phyloP scores from a whole-genome alignment of 441 rosid species.

The Populus hybrid region DNA sequence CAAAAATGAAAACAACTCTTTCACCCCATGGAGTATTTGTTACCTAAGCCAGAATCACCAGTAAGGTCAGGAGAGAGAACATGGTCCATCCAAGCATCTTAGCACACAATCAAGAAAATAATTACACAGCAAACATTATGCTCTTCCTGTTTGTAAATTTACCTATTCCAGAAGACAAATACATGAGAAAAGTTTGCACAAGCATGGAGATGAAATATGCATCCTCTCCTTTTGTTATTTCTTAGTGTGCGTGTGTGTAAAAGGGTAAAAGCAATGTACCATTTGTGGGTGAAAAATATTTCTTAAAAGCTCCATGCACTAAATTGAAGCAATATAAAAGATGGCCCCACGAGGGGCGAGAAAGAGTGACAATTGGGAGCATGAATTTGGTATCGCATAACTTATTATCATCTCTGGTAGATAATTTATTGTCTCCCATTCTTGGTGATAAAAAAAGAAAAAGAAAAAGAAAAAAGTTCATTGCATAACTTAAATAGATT shows the following conservation, averaged over 20 bases:
- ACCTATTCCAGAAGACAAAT: neutral
- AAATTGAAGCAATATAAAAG: neutral
- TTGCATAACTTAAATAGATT: neutral
- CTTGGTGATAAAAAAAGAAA: neutral
- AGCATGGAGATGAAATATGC: neutral
- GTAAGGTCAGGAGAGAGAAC: slow-evolving; percentile 11
- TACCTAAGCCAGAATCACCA: slow-evolving; percentile 43
- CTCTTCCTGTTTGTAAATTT: slow-evolving; percentile 1
- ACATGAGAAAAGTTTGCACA: neutral
- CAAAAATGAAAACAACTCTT: slow-evolving; percentile 69
- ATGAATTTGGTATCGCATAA: neutral
- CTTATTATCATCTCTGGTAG: neutral
- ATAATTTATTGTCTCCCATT: neutral
- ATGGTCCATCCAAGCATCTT: neutral
- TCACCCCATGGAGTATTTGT: slow-evolving; percentile 98
- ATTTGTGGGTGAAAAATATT: neutral
- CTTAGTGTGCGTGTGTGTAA: neutral
- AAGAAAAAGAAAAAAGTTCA: neutral
- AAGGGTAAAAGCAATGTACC: neutral
- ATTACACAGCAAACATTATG: neutral
- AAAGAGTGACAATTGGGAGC: neutral
- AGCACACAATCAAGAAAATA: neutral
- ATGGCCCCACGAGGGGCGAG: neutral
- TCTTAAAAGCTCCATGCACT: slow-evolving; percentile 1
- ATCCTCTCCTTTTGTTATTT: neutral